A percentile compares a stretch with the other conserved stretches of the same genome.
Evolutionary conservation across 371 early-diverging fungal species (phyloP).

Genomic region (Parasitella parasitica): DNA sequence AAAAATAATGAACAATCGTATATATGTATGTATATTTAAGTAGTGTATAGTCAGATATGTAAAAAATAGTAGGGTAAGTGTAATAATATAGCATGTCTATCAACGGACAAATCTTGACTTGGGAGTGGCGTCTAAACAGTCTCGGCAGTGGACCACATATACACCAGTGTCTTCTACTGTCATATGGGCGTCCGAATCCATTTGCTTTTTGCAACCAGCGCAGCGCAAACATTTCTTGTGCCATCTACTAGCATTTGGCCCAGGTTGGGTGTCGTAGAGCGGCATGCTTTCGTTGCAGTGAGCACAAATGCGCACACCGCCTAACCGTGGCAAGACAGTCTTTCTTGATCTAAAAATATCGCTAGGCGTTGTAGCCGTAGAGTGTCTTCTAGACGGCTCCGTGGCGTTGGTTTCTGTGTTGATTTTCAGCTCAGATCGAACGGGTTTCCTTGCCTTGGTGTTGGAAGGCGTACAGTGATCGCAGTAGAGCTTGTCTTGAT

Average conservation of each 20-base stretch:
- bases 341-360: slow-evolving; percentile 24
- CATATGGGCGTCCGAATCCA: slow-evolving; percentile 56
- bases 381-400: not conserved
- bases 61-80: too few species aligned
- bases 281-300: slow-evolving; percentile 50
- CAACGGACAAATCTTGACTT: slow-evolving; percentile 29
- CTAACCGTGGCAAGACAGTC: slow-evolving; percentile 43
- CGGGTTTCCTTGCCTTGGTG: not conserved
- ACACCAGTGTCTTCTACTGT: slow-evolving; percentile 28
- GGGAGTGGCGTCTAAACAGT: slow-evolving; percentile 33
- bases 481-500: slow-evolving; percentile 57
- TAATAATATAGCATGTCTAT: too few species aligned
- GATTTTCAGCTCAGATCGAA: not conserved
- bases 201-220: slow-evolving; percentile 46
- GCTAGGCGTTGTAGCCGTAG: slow-evolving; percentile 14
- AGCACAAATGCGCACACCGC: slow-evolving; percentile 50
- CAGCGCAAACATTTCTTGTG: slow-evolving; percentile 57
- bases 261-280: slow-evolving; percentile 50
- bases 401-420: not conserved
- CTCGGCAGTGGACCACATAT: slow-evolving; percentile 47
- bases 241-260: slow-evolving; percentile 54
- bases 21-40: not conserved
- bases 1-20: too few species aligned
- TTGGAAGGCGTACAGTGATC: slow-evolving; percentile 43
- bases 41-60: too few species aligned